These are phyloP conservation scores for Lophium mytilinum DNA, from an alignment of 495 filamentous ascomycete genomes.

Conservation along the genomic window DNA sequence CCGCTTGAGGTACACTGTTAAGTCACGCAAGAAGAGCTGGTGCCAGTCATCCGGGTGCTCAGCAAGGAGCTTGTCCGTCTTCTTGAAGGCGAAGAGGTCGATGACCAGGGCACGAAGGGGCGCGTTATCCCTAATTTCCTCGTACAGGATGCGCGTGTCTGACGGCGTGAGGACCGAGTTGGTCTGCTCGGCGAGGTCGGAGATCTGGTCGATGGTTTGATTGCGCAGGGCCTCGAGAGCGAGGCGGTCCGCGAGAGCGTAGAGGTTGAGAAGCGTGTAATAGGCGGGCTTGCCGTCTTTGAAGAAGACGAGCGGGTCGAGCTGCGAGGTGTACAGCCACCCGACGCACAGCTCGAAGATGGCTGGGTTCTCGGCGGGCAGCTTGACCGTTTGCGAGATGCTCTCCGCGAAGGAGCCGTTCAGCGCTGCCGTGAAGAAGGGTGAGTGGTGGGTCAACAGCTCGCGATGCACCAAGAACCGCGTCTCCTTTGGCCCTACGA, in stretches of 20 bases:
- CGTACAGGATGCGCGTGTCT: conserved; percentile 40
- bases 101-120: conserved; percentile 34
- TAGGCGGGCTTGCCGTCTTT: conserved; percentile 37
- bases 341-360: conserved; percentile 39
- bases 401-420: conserved; percentile 41
- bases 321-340: conserved; percentile 40
- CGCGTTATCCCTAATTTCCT: conserved; percentile 20
- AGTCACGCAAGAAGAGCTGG: conserved; percentile 33
- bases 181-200: conserved; percentile 34
- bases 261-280: conserved; percentile 41
- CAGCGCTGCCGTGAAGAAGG: conserved; percentile 45
- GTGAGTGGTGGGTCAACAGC: conserved; percentile 36
- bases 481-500: conserved; percentile 28
- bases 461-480: conserved; percentile 38
- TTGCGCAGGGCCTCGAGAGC: conserved; percentile 36
- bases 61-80: conserved; percentile 39
- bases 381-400: conserved; percentile 29
- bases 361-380: conserved; percentile 33
- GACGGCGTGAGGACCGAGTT: conserved; percentile 41
- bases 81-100: conserved; percentile 44
- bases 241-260: conserved; percentile 39
- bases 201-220: conserved; percentile 33
- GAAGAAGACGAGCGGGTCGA: conserved; percentile 13
- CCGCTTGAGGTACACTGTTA: conserved; percentile 32
- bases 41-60: conserved; percentile 38